Base-by-base conservation (phyloP, 2,329 filamentous ascomycete species). In the Aspergillus sp. region DNA sequence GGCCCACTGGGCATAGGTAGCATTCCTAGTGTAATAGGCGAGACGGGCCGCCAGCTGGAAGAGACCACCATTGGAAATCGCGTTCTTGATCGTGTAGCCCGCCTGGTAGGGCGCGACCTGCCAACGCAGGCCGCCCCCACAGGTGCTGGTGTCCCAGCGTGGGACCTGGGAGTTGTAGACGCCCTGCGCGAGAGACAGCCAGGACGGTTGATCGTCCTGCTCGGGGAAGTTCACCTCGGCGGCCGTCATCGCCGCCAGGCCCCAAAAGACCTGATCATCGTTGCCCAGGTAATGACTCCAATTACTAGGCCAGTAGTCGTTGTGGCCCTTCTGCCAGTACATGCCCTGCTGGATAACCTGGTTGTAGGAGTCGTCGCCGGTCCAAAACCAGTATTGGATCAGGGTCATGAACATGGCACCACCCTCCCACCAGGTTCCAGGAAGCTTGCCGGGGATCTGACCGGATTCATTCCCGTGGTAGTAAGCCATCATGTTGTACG, bases 381-480 rank as follows among this genome's bases (percentile, higher is more conserved):
- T 89, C 53, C 85, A 84, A 52, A 79, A 82, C 82, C 83, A 93
- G 56, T 91, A 91, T 49, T 91, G 82, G 33, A 93, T 68, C 41
- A 91, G 64, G 2, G 80, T 68, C 37, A 71, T 72, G 48, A 74
- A 74, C 66, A 88, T 76, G 35, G 81, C 81, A 32, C 82, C 82
- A 8, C 69, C 80, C 60, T 82, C 80, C 83, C 78, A 86, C 52
- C 61, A 58, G 11, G 57, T 60, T 14, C 51, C 58, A 15, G 53
- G 49, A 3, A 64, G 39, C 32, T 62, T 55, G 27, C 60, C 60
- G n/a, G 60, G 60, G 1, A 60, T 54, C 26, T 55, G 46, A 14
- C 57, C 59, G 8, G 53, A 51, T 19, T 58, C 43, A 16, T 61
- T 60, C 26, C 51, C 49, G 19, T 55, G 48, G 37, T 64, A 64